Conservation (phyloP, 495 filamentous ascomycete species). For the Aspergillus homomorphus region DNA sequence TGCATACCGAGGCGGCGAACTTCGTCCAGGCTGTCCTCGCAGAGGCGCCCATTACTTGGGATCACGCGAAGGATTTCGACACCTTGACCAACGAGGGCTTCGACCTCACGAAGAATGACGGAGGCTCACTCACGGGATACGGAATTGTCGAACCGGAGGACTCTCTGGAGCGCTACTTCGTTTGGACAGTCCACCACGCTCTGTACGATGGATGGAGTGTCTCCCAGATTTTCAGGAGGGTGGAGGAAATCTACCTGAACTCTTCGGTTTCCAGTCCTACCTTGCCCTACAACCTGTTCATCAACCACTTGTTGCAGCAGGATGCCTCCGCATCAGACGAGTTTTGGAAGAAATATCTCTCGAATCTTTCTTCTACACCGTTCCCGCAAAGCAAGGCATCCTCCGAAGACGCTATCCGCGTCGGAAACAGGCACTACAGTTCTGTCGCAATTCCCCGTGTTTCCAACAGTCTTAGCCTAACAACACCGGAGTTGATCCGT, state of each 20-base stretch:
- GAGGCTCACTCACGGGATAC: constrained; percentile 55
- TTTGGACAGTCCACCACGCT: constrained; percentile 66
- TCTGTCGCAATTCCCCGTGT: constrained; percentile 24
- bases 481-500: constrained; percentile 47
- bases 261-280: constrained; percentile 13
- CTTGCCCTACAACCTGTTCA: constrained; percentile 40
- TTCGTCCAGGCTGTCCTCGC: constrained; percentile 57
- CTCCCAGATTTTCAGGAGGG: constrained; percentile 53
- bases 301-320: constrained; percentile 36
- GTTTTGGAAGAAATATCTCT: constrained; percentile 46
- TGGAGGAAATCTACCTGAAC: constrained; percentile 46
- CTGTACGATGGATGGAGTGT: constrained; percentile 71
- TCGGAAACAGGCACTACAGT: constrained; percentile 31
- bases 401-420: constrained; percentile 22
- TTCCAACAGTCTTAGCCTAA: constrained; percentile 32
- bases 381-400: constrained; percentile 34
- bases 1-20: constrained; percentile 44
- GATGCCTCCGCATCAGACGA: constrained; percentile 35
- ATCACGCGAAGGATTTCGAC: constrained; percentile 39
- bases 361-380: constrained; percentile 10
- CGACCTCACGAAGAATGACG: constrained; percentile 48
- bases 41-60: constrained; percentile 45
- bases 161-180: constrained; percentile 43
- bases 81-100: constrained; percentile 43
- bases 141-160: constrained; percentile 40